Percentiles rank a stretch among this genome's conserved stretches.
phyloP scores from a whole-genome alignment of 2,329 filamentous ascomycete species.

The Diaporthe ilicicola region DNA sequence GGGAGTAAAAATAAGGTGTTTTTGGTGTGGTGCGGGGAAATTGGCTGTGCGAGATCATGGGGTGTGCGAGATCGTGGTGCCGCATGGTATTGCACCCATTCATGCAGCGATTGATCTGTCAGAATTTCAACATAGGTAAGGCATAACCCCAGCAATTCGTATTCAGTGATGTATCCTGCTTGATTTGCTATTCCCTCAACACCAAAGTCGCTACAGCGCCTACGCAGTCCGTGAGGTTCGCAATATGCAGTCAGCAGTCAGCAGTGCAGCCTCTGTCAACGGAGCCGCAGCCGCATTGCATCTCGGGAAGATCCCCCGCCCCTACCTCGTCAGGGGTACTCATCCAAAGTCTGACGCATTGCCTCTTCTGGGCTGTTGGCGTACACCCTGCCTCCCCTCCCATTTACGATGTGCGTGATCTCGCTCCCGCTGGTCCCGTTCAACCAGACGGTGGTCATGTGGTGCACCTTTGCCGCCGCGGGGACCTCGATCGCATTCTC shows the following conservation, averaged over 20 bases:
- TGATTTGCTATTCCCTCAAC: neutral
- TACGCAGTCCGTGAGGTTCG: neutral
- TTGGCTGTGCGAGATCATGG: too few species aligned
- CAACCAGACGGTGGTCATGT: slow-evolving; percentile 44
- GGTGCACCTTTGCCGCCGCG: slow-evolving; percentile 41
- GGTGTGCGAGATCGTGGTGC: too few species aligned
- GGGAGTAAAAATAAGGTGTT: too few species aligned
- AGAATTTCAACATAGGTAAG: neutral
- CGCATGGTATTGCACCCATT: too few species aligned
- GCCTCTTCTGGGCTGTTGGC: slow-evolving; percentile 41
- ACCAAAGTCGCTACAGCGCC: neutral
- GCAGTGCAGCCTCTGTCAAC: neutral
- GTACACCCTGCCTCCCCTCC: slow-evolving; percentile 40
- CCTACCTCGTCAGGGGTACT: slow-evolving; percentile 32
- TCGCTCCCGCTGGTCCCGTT: slow-evolving; percentile 42
- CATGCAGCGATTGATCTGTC: neutral
- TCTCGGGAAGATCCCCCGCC: neutral
- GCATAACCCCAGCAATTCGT: neutral
- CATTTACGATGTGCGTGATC: slow-evolving; percentile 44
- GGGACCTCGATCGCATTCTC: slow-evolving; percentile 45
- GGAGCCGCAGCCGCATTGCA: slow-evolving; percentile 1
- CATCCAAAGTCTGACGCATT: slow-evolving; percentile 43
- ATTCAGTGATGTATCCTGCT: neutral
- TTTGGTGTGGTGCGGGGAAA: too few species aligned
- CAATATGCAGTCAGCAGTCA: neutral